Evolutionary conservation across 495 filamentous ascomycete genomes (phyloP), one percentile per base, ranked within the genome.

Genomic region (Aspergillus carlsbadensis): DNA sequence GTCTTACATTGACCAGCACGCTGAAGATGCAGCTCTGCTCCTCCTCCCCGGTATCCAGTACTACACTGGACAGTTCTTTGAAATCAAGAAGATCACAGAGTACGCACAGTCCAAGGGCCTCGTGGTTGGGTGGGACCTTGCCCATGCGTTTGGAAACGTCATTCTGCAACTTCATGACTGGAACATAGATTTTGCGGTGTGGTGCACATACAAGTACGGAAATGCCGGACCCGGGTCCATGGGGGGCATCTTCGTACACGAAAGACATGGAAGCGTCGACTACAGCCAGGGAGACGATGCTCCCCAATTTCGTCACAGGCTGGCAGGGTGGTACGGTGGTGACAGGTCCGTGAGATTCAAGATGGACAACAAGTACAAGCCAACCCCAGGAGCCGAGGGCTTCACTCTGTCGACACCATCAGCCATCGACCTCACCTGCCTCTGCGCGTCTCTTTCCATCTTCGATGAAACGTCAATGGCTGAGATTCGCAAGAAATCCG

Each of bases 141-240:
- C 94, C 0, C 94, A 98, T 74, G 94, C 91, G 6, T 91, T 84
- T 20, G 94, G 89, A n/a, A 98, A 98, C 68, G 89, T 93, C 5
- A 80, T 86, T 1, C 74, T 97, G 14, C 75, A 84, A 29, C 80
- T 98, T 14, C 90, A 96, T 66, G 88, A 90, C 62, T 98, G 94
- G 94, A 83, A 92, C 55, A 92, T 96, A 31, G 94, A 98, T 68
- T 94, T 94, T 43, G 92, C 94, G 2, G 89, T 78, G 18, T 98
- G 94, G 94, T 98, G 94, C 72, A 89, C 83, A 35, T 98, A 98
- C 78, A 98, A 98, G 76, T 98, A 98, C 67, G 82, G 96, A 50
- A 97, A 96, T 66, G 79, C 83, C 47, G 94, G 94, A 0, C 93
- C 94, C 2, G 94, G 94, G 11, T 81, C 84, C 11, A 96, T 96